phyloP scores from a whole-genome alignment of 805 yeast species.

The Isabelozyma gotoi region DNA sequence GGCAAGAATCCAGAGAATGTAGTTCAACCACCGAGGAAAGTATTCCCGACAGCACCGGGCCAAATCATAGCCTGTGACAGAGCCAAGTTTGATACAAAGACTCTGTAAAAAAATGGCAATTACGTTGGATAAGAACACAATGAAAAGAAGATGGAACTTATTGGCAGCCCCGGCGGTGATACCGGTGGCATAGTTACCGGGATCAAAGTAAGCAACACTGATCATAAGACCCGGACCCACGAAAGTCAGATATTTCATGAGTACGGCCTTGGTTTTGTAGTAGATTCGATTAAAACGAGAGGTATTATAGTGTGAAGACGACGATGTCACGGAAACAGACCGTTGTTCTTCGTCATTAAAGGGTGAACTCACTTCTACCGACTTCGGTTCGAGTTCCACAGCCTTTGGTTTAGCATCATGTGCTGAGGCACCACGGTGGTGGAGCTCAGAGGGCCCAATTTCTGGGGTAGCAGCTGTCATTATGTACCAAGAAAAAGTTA shows the following conservation, averaged over 20 bases:
- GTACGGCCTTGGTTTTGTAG: not conserved
- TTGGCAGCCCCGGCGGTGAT: slow-evolving; percentile 48
- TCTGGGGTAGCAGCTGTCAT: not conserved
- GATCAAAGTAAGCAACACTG: slow-evolving; percentile 52
- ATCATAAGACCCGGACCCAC: slow-evolving; percentile 51
- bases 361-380: too few relatives aligned
- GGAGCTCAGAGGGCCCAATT: not conserved
- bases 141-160: slow-evolving; percentile 40
- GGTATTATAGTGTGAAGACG: not conserved
- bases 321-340: not conserved
- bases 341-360: too few relatives aligned
- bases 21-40: slow-evolving; percentile 41
- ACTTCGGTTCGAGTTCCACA: not conserved
- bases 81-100: slow-evolving; percentile 46
- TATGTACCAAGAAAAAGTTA: not conserved
- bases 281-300: not conserved
- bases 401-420: not conserved
- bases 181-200: slow-evolving; percentile 53
- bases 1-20: slow-evolving; percentile 39
- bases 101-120: slow-evolving; percentile 48
- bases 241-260: slow-evolving; percentile 13
- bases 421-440: too few relatives aligned
- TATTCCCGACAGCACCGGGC: slow-evolving; percentile 43
- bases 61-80: slow-evolving; percentile 50
- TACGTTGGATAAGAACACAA: slow-evolving; percentile 42